Base-by-base conservation (phyloP, 306 rosid species). In the Gillenia trifoliata region DNA sequence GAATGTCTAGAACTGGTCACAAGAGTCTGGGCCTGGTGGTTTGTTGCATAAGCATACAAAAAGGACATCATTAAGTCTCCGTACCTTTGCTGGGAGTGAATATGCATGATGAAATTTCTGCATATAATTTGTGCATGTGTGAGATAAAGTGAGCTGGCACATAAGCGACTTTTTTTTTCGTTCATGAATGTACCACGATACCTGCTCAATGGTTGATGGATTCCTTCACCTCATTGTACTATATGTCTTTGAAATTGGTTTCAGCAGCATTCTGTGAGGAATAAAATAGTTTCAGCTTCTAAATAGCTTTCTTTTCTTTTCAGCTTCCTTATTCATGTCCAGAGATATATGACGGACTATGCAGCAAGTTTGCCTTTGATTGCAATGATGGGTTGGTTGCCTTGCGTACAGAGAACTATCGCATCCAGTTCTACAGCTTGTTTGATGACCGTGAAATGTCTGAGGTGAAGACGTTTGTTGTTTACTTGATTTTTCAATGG, bases 381-480 rank as follows among this genome's bases (percentile, higher is more conserved):
- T 77, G 82, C 79, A 19, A 80, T 80, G 75, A 92, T 85, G 99
- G 96, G 61, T 65, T 86, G 43, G 89, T 90, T 82, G 99, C 93
- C 38, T 85, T 92, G 80, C 85, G 79, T 55, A 86, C 99, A 72
- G 92, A 87, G 74, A 89, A 90, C 80, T 94, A 92, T 68, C 77
- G 91, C 81, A 78, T 94, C 73, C 99, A 94, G 78, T 86, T 94
- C 76, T 94, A 87, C 83, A 90, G 91, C 80, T 78, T 94, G 89
- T 80, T 87, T 90, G 96, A 86, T 75, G 89, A 94, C 81, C 86
- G 88, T 28, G 97, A 87, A 79, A 55, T 87, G 75, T 86, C 91
- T 75, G 96, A 94, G 99, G 99, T 94, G 78, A 77, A 71, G 23
- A 50, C 54, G 49, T 68, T 79, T 25, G 15, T 50, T 41, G 45